phyloP scores from a whole-genome alignment of 768 basidiomycete species.

The Pleurotus sapidus region DNA sequence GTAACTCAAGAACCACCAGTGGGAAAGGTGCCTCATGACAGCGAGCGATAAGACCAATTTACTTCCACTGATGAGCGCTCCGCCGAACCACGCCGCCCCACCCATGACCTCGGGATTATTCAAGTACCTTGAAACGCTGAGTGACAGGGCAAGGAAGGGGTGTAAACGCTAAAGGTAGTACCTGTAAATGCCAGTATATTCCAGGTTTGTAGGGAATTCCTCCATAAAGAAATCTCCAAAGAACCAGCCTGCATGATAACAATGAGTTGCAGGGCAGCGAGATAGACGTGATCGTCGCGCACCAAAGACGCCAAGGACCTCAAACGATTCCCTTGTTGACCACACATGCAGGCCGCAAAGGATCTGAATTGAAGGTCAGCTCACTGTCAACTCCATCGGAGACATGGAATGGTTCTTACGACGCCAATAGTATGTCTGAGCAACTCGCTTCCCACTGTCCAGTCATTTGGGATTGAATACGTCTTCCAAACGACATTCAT shows the following conservation, averaged over 20 bases:
- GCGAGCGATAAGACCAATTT: slow-evolving; percentile 89
- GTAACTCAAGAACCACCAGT: slow-evolving; percentile 93
- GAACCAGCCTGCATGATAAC: slow-evolving; percentile 76
- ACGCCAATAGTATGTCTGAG: slow-evolving; percentile 86
- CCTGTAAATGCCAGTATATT: slow-evolving; percentile 98
- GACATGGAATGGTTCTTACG: slow-evolving; percentile 42
- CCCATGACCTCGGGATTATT: slow-evolving; percentile 97
- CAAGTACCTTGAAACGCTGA: slow-evolving; percentile 56
- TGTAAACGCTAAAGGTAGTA: slow-evolving; percentile 23
- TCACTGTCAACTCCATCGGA: slow-evolving; percentile 9
- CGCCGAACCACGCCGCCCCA: slow-evolving; percentile 92
- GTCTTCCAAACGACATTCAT: slow-evolving; percentile 87
- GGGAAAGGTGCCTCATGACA: slow-evolving; percentile 78
- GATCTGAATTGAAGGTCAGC: slow-evolving; percentile 39
- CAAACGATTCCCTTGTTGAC: slow-evolving; percentile 87
- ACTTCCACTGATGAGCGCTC: slow-evolving; percentile 88
- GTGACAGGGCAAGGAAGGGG: not conserved
- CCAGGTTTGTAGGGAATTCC: slow-evolving; percentile 83
- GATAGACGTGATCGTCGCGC: slow-evolving; percentile 13
- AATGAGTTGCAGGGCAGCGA: not conserved
- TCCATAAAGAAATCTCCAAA: slow-evolving; percentile 98
- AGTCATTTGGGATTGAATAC: slow-evolving; percentile 76
- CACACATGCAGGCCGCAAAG: slow-evolving; percentile 88
- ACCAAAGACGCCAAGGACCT: slow-evolving; percentile 94
- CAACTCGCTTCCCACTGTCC: slow-evolving; percentile 86